These are phyloP conservation scores for Starmerella kuoi DNA, from an alignment of 805 yeast species.

Conservation along the genomic window DNA sequence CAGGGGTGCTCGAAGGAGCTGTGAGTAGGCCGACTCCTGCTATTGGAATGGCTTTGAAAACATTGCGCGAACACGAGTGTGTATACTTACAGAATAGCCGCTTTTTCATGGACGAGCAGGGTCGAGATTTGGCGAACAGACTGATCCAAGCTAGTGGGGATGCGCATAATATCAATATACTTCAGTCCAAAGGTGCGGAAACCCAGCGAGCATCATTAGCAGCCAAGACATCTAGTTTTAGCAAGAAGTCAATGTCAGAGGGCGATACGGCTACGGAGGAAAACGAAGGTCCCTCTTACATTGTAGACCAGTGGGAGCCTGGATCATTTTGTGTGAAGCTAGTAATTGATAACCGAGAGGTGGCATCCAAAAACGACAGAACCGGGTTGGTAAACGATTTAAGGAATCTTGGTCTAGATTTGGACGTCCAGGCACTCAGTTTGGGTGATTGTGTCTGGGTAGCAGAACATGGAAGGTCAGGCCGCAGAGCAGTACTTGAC, in stretches of 20 bases:
- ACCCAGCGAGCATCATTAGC: not conserved
- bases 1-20: constrained; percentile 18
- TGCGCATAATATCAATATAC: constrained; percentile 25
- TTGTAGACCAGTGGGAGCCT: constrained; percentile 42
- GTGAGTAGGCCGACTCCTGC: constrained; percentile 17
- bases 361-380: constrained; percentile 55
- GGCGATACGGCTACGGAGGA: no score
- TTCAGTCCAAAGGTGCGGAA: not conserved
- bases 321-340: constrained; percentile 49
- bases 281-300: constrained; percentile 1
- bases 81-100: constrained; percentile 34
- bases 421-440: constrained; percentile 47
- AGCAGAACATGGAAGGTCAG: constrained; percentile 50
- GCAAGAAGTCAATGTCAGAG: not conserved
- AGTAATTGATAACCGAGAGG: constrained; percentile 70
- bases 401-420: constrained; percentile 35
- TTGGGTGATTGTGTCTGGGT: constrained; percentile 89
- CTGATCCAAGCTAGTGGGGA: constrained; percentile 47
- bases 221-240: not conserved
- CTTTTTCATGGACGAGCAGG: constrained; percentile 58
- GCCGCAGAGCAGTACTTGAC: constrained; percentile 57
- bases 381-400: constrained; percentile 55
- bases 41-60: constrained; percentile 34
- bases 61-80: constrained; percentile 47
- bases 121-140: constrained; percentile 47